Percentiles rank a stretch among this genome's conserved stretches.
phyloP scores from a whole-genome alignment of 345 rosid genomes.

The Moricandia moricandioides region DNA sequence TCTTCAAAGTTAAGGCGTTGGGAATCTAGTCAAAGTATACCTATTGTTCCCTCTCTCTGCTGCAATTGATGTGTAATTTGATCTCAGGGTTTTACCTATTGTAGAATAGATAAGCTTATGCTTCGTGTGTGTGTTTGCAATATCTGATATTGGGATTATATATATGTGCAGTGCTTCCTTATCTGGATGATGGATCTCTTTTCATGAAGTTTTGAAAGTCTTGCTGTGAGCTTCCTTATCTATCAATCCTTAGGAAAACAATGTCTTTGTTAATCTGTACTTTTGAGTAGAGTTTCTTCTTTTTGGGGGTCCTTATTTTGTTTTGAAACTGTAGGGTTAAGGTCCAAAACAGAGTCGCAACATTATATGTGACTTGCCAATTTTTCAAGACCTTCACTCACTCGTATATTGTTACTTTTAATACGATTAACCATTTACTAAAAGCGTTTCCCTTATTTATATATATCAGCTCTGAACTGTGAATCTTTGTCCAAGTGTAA shows the following conservation, averaged over 20 bases:
- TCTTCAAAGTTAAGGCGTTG: slow-evolving; percentile 63
- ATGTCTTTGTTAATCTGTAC: background rate
- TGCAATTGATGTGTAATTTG: background rate
- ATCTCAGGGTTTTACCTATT: no score
- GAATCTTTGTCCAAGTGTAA: no score
- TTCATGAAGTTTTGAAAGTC: no score
- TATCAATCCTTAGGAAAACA: no score
- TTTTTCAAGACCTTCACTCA: slow-evolving; percentile 73
- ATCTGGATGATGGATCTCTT: no score
- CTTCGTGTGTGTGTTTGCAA: background rate
- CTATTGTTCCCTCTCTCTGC: slow-evolving; percentile 18
- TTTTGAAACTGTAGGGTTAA: slow-evolving; percentile 58
- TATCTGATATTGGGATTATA: background rate
- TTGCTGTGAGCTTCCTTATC: no score
- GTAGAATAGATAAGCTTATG: background rate
- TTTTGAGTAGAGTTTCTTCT: slow-evolving; percentile 7
- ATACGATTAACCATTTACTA: no score
- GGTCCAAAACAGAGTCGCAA: slow-evolving; percentile 92
- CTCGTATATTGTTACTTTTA: background rate
- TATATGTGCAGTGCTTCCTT: slow-evolving; percentile 53
- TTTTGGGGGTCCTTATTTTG: background rate
- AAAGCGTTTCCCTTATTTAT: no score
- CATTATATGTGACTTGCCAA: slow-evolving; percentile 92
- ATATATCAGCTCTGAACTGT: background rate
- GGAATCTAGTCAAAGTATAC: slow-evolving; percentile 69